These are phyloP conservation scores for Dryadomyces quercivorus DNA, from an alignment of 2,329 filamentous ascomycete species.

Conservation along the genomic window DNA sequence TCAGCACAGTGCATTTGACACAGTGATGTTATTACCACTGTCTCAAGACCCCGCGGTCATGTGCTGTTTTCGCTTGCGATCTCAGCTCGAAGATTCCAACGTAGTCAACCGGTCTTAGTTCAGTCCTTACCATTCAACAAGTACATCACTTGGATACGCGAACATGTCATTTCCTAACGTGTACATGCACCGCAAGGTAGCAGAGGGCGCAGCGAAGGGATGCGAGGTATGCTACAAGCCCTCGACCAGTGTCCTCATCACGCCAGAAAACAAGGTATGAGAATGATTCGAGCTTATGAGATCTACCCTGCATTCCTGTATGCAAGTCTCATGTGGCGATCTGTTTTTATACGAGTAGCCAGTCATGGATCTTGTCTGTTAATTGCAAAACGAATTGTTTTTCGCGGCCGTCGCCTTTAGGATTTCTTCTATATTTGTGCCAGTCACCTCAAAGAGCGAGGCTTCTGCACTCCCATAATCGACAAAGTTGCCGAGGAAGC, in stretches of 20 bases:
- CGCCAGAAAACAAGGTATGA: slow-evolving; percentile 71
- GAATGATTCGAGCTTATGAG: not conserved
- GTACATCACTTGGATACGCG: not conserved
- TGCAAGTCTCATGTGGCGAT: not conserved
- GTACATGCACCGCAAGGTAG: slow-evolving; percentile 78
- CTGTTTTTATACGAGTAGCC: not conserved
- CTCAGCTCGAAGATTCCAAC: not conserved
- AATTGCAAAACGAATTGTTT: not conserved
- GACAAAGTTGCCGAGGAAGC: slow-evolving; percentile 54
- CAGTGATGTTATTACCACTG: not conserved
- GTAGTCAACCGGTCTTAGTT: not conserved
- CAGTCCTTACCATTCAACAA: not conserved
- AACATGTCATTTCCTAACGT: slow-evolving; percentile 56
- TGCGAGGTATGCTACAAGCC: slow-evolving; percentile 91
- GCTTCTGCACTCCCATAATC: slow-evolving; percentile 66
- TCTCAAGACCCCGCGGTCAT: not conserved
- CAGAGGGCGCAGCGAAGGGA: slow-evolving; percentile 67
- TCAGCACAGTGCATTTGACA: not conserved
- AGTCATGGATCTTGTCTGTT: too few species aligned
- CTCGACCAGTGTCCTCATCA: slow-evolving; percentile 76
- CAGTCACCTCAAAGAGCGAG: slow-evolving; percentile 67
- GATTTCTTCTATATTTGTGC: slow-evolving; percentile 91
- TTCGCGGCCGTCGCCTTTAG: slow-evolving; percentile 15
- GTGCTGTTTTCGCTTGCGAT: not conserved
- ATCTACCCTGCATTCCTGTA: not conserved